Percentiles rank a stretch among this genome's conserved stretches.
Conservation (phyloP, 257 asterid genomes). For the Orobanche coerulescens region DNA sequence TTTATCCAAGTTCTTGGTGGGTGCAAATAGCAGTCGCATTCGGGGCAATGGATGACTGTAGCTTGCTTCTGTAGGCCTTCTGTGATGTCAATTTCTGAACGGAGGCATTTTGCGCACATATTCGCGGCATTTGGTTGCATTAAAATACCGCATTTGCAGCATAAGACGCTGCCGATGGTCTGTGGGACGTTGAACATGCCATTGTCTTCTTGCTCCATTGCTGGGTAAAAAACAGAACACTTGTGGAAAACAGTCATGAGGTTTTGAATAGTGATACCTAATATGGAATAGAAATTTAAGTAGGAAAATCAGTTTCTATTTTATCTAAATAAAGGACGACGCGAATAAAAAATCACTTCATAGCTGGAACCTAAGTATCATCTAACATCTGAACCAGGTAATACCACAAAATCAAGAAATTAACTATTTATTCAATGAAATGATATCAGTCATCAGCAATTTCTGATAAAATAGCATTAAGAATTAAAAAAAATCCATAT, state of each 20-base stretch:
- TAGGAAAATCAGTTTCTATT: not conserved
- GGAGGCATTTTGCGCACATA: slow-evolving; percentile 45
- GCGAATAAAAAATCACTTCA: not conserved
- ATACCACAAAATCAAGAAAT: no score
- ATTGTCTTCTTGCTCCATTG: slow-evolving; percentile 26
- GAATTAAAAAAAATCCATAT: no score
- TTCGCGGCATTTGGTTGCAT: slow-evolving; percentile 54
- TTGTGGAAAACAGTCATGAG: no score
- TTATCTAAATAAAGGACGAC: not conserved
- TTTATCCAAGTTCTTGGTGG: slow-evolving; percentile 52
- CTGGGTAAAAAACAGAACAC: not conserved
- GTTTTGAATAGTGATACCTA: no score
- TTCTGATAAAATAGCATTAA: no score
- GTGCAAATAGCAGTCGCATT: slow-evolving; percentile 34
- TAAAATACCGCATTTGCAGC: slow-evolving; percentile 45
- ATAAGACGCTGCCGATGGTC: slow-evolving; percentile 39
- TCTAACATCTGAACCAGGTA: not conserved
- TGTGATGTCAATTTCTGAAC: slow-evolving; percentile 41
- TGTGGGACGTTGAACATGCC: slow-evolving; percentile 39
- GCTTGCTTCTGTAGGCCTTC: slow-evolving; percentile 40
- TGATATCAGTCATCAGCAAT: no score
- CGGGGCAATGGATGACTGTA: slow-evolving; percentile 36
- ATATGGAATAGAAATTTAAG: no score
- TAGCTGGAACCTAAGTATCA: not conserved
- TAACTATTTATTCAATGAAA: no score